Base-by-base conservation (phyloP, 1,284 basidiomycete species). In the Pseudomicrostroma phylloplanum region DNA sequence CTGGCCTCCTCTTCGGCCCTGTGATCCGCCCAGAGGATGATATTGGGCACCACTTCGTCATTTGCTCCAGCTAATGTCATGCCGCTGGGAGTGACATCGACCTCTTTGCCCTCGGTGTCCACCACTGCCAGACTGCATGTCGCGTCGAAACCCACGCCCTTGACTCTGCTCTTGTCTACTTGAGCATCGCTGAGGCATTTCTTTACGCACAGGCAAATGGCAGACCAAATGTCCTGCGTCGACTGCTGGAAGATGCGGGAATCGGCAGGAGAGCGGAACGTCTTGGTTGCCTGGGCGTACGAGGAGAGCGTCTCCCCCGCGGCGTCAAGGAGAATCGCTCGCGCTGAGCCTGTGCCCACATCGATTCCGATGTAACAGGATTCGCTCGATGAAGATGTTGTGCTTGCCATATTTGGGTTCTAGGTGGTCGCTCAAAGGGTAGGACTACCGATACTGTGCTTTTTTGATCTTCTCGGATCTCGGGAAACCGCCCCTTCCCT, bases 201-300 rank as follows among this genome's bases (percentile, higher is more conserved):
- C 69, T 84, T 86, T 68, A 91, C 87, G 36, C 88, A 87, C 57
- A 81, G 82, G 48, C 86, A 83, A 68, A 96, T 89, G 62, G 86
- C 86, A 9, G 82, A 77, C 94, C 96, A 98, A 81, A 97, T 81
- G 59, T 82, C 75, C 30, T 67, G 71, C 7, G 78, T 77, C 19
- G 89, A 91, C 80, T 94, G 92, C 81, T 98, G 96, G 78, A 96
- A 98, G 82, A 98, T 92, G 66, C 89, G 85, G 74, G 91, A 87
- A 83, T 98, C 91, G 43, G 84, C 80, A 1, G 86, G 84, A 81
- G 91, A 89, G 68, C 92, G 88, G 82, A 86, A 92, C 15, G 93
- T 97, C 63, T 83, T 84, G 2, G 89, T 96, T 43, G 87, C 85
- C 75, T 90, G 86, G 54, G 86, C 86, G 65, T 85, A 86, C 58